These are phyloP conservation scores for Penicillium nucicola DNA, from an alignment of 495 filamentous ascomycete genomes.

Conservation along the genomic window DNA sequence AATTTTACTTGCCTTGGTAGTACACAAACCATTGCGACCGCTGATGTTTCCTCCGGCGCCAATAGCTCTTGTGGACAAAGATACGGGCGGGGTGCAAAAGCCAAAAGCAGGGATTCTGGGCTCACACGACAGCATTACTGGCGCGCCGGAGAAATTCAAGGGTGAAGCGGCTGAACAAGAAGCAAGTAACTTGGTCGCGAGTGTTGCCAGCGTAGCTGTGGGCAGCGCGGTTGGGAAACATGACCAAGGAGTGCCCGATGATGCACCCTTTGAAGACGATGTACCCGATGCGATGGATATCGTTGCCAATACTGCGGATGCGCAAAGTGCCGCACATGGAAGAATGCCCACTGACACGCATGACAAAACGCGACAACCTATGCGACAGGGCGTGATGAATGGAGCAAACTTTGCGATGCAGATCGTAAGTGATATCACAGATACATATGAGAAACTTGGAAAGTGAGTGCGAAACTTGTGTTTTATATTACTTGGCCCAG, in stretches of 20 bases:
- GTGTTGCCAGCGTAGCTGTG: conserved; percentile 70
- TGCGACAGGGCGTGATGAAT: conserved; percentile 73
- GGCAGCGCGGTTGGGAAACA: conserved; percentile 73
- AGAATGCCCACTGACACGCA: conserved; percentile 43
- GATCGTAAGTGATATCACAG: conserved; percentile 65
- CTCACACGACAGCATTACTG: conserved; percentile 72
- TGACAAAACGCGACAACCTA: conserved; percentile 79
- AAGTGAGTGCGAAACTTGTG: conserved; percentile 51
- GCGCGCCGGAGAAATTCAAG: conserved; percentile 77
- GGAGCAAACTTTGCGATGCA: conserved; percentile 75
- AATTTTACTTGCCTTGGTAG: conserved; percentile 61
- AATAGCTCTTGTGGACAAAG: conserved; percentile 64
- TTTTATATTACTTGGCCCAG: background rate
- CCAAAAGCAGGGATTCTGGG: conserved; percentile 73
- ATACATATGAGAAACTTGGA: conserved; percentile 75
- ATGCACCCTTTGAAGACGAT: conserved; percentile 38
- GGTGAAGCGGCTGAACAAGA: conserved; percentile 86
- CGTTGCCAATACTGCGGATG: conserved; percentile 49
- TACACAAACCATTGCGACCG: conserved; percentile 58
- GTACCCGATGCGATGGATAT: conserved; percentile 64
- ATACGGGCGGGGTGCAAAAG: conserved; percentile 68
- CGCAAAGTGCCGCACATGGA: conserved; percentile 54
- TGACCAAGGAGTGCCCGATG: conserved; percentile 48
- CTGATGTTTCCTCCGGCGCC: conserved; percentile 77
- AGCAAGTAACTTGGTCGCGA: conserved; percentile 74